phyloP scores from a whole-genome alignment of 1,284 basidiomycete genomes.

The Sporisorium graminicola region DNA sequence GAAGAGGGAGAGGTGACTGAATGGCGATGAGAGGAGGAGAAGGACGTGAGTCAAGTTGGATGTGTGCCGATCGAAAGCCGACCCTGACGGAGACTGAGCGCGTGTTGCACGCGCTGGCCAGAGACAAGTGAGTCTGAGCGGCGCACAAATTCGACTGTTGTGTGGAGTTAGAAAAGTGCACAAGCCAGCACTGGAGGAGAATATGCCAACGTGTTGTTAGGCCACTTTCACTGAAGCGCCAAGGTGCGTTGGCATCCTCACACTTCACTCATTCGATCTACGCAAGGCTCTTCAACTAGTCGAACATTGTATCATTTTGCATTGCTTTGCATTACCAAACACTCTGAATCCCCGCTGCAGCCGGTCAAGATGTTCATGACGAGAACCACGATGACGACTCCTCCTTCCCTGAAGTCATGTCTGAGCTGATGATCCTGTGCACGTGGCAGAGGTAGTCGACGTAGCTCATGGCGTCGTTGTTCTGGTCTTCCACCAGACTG shows the following conservation, averaged over 20 bases:
- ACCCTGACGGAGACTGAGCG: not conserved
- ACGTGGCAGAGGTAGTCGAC: slow-evolving; percentile 69
- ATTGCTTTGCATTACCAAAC: not conserved
- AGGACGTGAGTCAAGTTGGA: not conserved
- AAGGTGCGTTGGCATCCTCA: not conserved
- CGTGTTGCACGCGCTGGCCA: not conserved
- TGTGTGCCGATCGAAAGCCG: not conserved
- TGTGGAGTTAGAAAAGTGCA: not conserved
- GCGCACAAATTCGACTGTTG: not conserved
- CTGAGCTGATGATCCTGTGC: slow-evolving; percentile 65
- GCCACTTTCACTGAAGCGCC: not conserved
- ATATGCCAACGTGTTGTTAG: too few species aligned
- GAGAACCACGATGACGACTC: slow-evolving; percentile 54
- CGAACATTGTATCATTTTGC: slow-evolving; percentile 3
- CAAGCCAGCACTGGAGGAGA: too few species aligned
- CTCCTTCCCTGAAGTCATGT: slow-evolving; percentile 56
- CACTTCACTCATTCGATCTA: not conserved
- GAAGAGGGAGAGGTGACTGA: not conserved
- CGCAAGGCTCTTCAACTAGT: not conserved
- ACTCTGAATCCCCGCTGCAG: not conserved
- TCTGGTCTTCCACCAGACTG: slow-evolving; percentile 95
- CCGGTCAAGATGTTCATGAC: slow-evolving; percentile 6
- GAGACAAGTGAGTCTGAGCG: not conserved
- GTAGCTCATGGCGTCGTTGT: slow-evolving; percentile 85
- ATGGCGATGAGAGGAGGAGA: not conserved